A percentile compares a stretch with the other conserved stretches of the same genome.
phyloP scores from a whole-genome alignment of 1,139 yeast species.

The Saccharomycopsis hybrid region DNA sequence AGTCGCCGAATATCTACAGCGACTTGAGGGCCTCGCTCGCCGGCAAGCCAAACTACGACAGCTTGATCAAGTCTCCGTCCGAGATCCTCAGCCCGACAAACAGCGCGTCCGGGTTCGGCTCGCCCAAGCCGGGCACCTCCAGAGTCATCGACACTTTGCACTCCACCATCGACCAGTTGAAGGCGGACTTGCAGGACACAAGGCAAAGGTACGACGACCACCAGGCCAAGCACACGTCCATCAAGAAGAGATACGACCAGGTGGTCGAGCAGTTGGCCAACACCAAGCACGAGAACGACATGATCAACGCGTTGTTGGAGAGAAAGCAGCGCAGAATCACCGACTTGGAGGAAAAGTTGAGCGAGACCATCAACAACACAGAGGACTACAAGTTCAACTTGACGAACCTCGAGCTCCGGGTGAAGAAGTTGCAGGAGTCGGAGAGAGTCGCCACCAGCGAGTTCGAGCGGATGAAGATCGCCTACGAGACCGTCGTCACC shows the following conservation, averaged over 20 bases:
- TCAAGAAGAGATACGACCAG: constrained; percentile 48
- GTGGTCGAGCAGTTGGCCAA: constrained; percentile 63
- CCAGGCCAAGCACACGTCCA: constrained; percentile 43
- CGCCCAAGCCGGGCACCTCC: constrained; percentile 30
- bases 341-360: constrained; percentile 53
- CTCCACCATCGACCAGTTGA: constrained; percentile 46
- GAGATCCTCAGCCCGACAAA: constrained; percentile 11
- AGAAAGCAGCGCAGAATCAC: constrained; percentile 58
- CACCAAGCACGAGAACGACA: constrained; percentile 65
- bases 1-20: constrained; percentile 1
- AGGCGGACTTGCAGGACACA: constrained; percentile 45
- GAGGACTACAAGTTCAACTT: constrained; percentile 43
- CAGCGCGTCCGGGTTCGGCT: constrained; percentile 12
- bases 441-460: constrained; percentile 46
- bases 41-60: constrained; percentile 3
- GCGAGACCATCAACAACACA: constrained; percentile 38
- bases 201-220: constrained; percentile 43
- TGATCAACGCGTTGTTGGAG: constrained; percentile 53
- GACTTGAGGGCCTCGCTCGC: background rate
- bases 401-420: constrained; percentile 43
- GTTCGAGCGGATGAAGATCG: constrained; percentile 48
- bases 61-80: constrained; percentile 12
- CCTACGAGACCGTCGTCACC: constrained; percentile 55
- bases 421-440: constrained; percentile 43
- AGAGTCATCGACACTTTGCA: constrained; percentile 55